A percentile compares a stretch with the other conserved stretches of the same genome.
Conservation (phyloP, 2,329 filamentous ascomycete species). For the Aspergillus eucalypticola region DNA sequence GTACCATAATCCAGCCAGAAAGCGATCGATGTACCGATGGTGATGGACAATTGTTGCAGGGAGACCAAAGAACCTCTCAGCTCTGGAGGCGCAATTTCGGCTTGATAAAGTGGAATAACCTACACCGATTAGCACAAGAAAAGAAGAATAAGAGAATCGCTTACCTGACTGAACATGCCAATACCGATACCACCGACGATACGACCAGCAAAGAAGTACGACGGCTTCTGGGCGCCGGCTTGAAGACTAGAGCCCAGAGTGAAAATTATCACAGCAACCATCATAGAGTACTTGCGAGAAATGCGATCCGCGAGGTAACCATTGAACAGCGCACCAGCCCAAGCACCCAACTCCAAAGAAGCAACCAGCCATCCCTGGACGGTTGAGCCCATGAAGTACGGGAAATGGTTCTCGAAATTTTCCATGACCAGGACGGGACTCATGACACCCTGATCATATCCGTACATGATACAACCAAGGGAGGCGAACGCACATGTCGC, state of each 20-base stretch:
- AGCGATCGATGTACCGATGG: conserved; percentile 47
- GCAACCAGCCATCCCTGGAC: conserved; percentile 37
- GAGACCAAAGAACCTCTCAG: conserved; percentile 67
- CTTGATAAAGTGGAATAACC: conserved; percentile 34
- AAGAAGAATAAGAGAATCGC: not conserved
- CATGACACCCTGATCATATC: conserved; percentile 42
- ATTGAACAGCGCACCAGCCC: conserved; percentile 34
- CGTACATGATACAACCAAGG: conserved; percentile 35
- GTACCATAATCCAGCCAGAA: conserved; percentile 16
- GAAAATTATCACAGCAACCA: conserved; percentile 36
- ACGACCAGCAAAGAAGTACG: conserved; percentile 26
- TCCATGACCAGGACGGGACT: conserved; percentile 38
- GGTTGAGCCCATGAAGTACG: conserved; percentile 31
- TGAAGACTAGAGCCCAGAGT: conserved; percentile 32
- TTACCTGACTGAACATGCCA: conserved; percentile 23
- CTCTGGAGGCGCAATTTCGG: conserved; percentile 60
- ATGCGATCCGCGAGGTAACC: conserved; percentile 33
- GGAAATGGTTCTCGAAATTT: conserved; percentile 40
- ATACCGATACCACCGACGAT: conserved; percentile 13
- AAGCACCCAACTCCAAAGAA: conserved; percentile 39
- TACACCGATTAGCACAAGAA: not conserved
- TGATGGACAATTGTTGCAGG: conserved; percentile 65
- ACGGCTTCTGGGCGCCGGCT: conserved; percentile 30
- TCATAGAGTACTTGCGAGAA: conserved; percentile 37
- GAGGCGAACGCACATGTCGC: conserved; percentile 40